These are phyloP conservation scores for Taphrina sp. DNA, from an alignment of 1,139 yeast species.

Conservation along the genomic window DNA sequence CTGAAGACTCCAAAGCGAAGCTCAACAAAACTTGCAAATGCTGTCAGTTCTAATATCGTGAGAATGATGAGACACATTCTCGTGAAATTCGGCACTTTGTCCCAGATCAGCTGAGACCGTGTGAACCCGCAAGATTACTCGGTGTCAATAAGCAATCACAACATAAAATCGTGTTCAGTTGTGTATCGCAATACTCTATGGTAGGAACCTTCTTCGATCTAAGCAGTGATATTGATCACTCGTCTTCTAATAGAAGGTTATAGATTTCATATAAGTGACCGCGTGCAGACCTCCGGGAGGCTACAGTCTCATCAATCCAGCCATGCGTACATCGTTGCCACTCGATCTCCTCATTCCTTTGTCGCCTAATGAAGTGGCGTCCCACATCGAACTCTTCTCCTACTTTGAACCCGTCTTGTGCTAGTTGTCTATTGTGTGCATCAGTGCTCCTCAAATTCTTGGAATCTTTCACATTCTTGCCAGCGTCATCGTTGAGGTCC, in stretches of 20 bases:
- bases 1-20: background rate
- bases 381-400: slow-evolving; percentile 51
- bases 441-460: too few species aligned
- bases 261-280: slow-evolving; percentile 29
- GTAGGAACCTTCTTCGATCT: too few species aligned
- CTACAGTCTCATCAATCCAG: slow-evolving; percentile 53
- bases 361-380: slow-evolving; percentile 48
- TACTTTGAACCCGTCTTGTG: slow-evolving; percentile 37
- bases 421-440: background rate
- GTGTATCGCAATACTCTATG: too few species aligned
- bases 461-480: background rate
- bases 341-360: slow-evolving; percentile 54
- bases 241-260: slow-evolving; percentile 5
- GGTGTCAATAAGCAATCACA: too few species aligned
- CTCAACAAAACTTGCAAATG: too few species aligned
- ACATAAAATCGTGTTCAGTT: too few species aligned
- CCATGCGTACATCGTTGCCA: slow-evolving; percentile 52
- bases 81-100: too few species aligned
- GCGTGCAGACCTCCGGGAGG: slow-evolving; percentile 37
- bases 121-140: too few species aligned
- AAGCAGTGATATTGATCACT: background rate
- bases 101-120: too few species aligned
- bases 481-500: slow-evolving; percentile 42
- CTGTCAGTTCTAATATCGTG: too few species aligned
- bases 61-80: too few species aligned